These are phyloP conservation scores for Andrographis paniculata DNA, from an alignment of 305 asterid genomes.

Conservation along the genomic window DNA sequence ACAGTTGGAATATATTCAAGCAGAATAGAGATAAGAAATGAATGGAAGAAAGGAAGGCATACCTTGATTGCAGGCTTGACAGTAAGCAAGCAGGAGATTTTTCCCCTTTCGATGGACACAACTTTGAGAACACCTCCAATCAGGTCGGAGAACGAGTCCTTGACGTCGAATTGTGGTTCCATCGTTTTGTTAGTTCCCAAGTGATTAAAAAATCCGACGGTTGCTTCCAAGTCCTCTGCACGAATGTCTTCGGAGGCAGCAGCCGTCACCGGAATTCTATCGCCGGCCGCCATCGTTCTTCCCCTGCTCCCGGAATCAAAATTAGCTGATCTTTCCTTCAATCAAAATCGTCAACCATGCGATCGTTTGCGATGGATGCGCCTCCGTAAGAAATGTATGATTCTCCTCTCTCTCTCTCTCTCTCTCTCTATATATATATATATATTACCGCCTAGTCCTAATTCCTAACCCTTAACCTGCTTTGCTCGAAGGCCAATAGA, in stretches of 20 bases:
- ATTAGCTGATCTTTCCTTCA: too few relatives aligned
- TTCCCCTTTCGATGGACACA: conserved; percentile 40
- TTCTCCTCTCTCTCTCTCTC: too few relatives aligned
- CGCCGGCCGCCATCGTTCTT: conserved; percentile 14
- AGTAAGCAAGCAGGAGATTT: conserved; percentile 53
- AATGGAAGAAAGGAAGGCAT: conserved; percentile 11
- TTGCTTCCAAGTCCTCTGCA: conserved; percentile 4
- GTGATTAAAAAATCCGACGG: conserved; percentile 15
- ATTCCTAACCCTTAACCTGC: too few relatives aligned
- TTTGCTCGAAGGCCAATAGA: too few relatives aligned
- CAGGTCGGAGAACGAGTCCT: conserved; percentile 52
- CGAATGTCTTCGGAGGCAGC: conserved; percentile 22
- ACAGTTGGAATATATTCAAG: neutral
- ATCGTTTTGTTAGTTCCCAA: conserved; percentile 25
- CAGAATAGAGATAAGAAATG: neutral
- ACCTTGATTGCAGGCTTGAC: conserved; percentile 59
- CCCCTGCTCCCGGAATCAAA: too few relatives aligned
- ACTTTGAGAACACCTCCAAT: conserved; percentile 50
- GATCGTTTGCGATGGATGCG: too few relatives aligned
- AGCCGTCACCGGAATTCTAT: conserved; percentile 18
- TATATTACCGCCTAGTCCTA: too few relatives aligned
- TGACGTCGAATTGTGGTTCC: conserved; percentile 37
- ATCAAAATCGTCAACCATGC: too few relatives aligned
- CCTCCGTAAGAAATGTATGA: too few relatives aligned
- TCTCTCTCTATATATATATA: too few relatives aligned